Evolutionary conservation across 495 filamentous ascomycete genomes (phyloP), one percentile per base, ranked within the genome.

Genomic region (Daldinia bambusicola): DNA sequence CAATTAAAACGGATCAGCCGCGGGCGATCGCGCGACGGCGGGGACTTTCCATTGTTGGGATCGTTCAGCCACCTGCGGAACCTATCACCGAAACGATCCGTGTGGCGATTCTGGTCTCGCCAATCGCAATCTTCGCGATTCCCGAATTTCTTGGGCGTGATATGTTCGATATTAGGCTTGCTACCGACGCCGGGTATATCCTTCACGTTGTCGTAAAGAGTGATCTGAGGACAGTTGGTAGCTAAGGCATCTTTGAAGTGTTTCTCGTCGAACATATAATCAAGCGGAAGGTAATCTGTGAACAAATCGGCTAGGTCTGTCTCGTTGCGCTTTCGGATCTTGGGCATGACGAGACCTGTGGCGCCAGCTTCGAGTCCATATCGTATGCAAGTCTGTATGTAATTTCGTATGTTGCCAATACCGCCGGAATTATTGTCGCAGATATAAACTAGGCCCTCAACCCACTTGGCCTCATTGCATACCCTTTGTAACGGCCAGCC

Each of bases 341-440:
- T 77, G 32, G 84, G 83, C 36, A 85, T 70, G 9, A 84, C 77
- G 26, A 85, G 61, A 6, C 76, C 79, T 3, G 83, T 80, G 18
- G 83, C 84, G 31, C 84, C 84, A 51, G 83, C 84, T 45, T 86
- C 84, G 53, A 86, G 78, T 9, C 79, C 82, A 67, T 83, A 85
- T n/a, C 84, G 80, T 6, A 85, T 50, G 63, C 84, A 86, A 30
- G 81, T 84, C 12, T 85, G 76, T 53, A 86, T 84, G 69, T 82
- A 86, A 63, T 84, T 85, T 56, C 84, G 76, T 38, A 86, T 85
- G 52, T 86, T 86, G 5, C 84, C 83, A 55, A 85, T 80, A 1
- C 84, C 84, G 4, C 84, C 84, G 0, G 83, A 84, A 67, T 85
- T 86, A 69, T 85, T 84, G 72, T 85, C 83, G 72, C 84, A 86